A percentile compares a stretch with the other conserved stretches of the same genome.
phyloP scores from a whole-genome alignment of 331 rosid genomes.

The Stylosanthes scabra region DNA sequence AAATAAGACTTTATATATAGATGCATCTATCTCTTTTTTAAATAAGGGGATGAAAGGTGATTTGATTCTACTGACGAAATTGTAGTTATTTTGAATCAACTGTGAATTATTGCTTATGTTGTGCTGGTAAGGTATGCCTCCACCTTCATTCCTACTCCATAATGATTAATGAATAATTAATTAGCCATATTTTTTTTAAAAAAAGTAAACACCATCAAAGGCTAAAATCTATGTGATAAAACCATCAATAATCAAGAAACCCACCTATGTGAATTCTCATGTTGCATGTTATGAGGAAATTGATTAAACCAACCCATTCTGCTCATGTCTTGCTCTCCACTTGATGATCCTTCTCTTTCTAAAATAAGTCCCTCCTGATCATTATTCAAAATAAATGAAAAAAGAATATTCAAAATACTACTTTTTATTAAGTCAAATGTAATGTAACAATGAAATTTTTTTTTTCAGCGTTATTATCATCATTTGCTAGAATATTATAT shows the following conservation, averaged over 20 bases:
- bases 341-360: not conserved
- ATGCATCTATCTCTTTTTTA: not conserved
- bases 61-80: slow-evolving; percentile 1
- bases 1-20: not conserved
- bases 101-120: not conserved
- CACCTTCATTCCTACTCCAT: slow-evolving; percentile 11
- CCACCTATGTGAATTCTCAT: slow-evolving; percentile 8
- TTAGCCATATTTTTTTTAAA: too few species aligned
- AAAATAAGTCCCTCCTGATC: slow-evolving; percentile 19
- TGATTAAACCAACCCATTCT: not conserved
- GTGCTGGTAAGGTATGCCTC: not conserved
- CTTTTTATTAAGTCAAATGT: not conserved
- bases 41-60: not conserved
- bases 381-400: not conserved
- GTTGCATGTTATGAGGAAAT: not conserved
- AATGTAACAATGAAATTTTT: too few species aligned
- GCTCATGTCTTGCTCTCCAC: not conserved
- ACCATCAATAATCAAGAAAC: not conserved
- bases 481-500: too few species aligned
- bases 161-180: too few species aligned
- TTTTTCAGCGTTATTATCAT: too few species aligned
- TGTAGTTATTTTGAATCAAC: not conserved
- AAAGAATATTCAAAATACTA: not conserved
- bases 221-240: not conserved
- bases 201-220: too few species aligned